These are phyloP conservation scores for Austropuccinia psidii DNA, from an alignment of 1,284 basidiomycete genomes.

Conservation along the genomic window DNA sequence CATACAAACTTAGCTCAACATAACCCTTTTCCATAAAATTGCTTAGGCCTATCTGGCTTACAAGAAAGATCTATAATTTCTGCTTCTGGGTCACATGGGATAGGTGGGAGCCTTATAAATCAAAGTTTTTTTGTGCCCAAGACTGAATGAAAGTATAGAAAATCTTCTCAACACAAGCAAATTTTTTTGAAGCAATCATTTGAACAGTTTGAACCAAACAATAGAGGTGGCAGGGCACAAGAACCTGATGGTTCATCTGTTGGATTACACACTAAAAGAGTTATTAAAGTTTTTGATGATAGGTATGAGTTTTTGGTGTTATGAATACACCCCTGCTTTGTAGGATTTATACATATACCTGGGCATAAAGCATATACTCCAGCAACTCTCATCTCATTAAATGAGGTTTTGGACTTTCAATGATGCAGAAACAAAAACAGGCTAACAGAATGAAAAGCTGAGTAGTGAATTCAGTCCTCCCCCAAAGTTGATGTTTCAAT, in stretches of 20 bases:
- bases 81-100: background rate
- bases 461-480: too few relatives aligned
- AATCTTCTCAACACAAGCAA: conserved; percentile 8
- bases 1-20: background rate
- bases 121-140: too few relatives aligned
- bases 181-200: background rate
- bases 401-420: background rate
- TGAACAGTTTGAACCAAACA: background rate
- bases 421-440: background rate
- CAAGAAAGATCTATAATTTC: conserved; percentile 9
- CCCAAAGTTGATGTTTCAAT: too few relatives aligned
- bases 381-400: conserved; percentile 12
- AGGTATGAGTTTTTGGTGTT: conserved; percentile 44
- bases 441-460: background rate
- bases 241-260: conserved; percentile 1
- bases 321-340: conserved; percentile 42
- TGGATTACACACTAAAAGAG: background rate
- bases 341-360: conserved; percentile 28
- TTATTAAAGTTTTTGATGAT: conserved; percentile 38
- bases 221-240: background rate
- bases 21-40: background rate
- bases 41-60: conserved; percentile 23
- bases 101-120: too few relatives aligned
- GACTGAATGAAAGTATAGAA: conserved; percentile 24
- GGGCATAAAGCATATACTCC: conserved; percentile 9